Conservation (phyloP, 2,329 filamentous ascomycete genomes). For the Hypoxylon rubiginosum region DNA sequence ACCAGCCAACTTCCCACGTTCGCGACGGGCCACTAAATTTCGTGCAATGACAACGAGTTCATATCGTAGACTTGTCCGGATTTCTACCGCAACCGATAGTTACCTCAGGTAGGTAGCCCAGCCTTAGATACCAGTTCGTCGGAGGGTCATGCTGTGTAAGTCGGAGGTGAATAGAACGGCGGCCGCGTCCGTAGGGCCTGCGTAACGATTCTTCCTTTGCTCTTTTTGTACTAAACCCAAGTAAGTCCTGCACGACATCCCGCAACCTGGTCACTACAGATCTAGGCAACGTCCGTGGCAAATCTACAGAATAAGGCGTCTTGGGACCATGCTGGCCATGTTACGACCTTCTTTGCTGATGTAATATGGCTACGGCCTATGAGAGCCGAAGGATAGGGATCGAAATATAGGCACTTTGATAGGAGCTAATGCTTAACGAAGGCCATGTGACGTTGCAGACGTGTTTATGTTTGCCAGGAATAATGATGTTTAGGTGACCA, state of each 20-base stretch:
- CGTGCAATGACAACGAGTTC: slow-evolving; percentile 36
- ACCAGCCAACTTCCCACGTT: slow-evolving; percentile 27
- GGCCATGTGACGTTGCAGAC: slow-evolving; percentile 26
- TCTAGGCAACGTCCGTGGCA: slow-evolving; percentile 43
- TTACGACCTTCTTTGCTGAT: slow-evolving; percentile 23
- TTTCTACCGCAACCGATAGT: slow-evolving; percentile 27
- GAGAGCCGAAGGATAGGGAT: slow-evolving; percentile 9
- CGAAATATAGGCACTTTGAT: slow-evolving; percentile 9
- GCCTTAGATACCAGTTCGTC: slow-evolving; percentile 39
- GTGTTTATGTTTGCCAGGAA: slow-evolving; percentile 17
- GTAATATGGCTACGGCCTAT: slow-evolving; percentile 22
- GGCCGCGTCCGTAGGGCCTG: slow-evolving; percentile 38
- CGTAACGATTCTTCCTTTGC: slow-evolving; percentile 31
- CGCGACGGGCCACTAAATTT: slow-evolving; percentile 30
- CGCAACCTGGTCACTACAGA: slow-evolving; percentile 39
- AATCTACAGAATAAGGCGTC: slow-evolving; percentile 28
- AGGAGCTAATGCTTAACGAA: slow-evolving; percentile 10
- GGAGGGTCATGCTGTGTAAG: slow-evolving; percentile 45
- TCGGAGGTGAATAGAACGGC: slow-evolving; percentile 45
- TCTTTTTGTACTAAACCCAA: slow-evolving; percentile 36
- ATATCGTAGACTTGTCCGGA: slow-evolving; percentile 36
- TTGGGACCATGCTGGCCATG: slow-evolving; percentile 20
- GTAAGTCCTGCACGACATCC: slow-evolving; percentile 45
- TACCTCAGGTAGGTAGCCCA: neutral
- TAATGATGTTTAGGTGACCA: slow-evolving; percentile 19